Evolutionary conservation across 495 filamentous ascomycete genomes (phyloP), one percentile per base, ranked within the genome.

Genomic region (Amorphotheca resinae): DNA sequence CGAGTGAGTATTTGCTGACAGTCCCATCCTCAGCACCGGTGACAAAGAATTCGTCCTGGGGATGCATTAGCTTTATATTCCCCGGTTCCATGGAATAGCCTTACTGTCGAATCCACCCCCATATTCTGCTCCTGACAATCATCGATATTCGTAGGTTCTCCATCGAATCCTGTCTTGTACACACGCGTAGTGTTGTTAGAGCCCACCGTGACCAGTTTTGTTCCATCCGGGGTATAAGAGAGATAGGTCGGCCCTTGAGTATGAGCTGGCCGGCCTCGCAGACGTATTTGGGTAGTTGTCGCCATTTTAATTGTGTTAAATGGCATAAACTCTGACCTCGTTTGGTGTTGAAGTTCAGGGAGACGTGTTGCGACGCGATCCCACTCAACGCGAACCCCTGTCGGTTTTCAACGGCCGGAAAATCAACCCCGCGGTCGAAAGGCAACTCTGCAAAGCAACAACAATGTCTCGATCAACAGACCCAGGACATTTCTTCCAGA

Each of bases 21-120:
- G 82, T 87, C 46, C 91, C 93, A 68, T 96, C 87, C 60, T 98
- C 91, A 15, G 84, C 80, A 22, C 87, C 88, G 45, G 82, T 70
- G 26, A 95, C 71, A 63, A 95, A 93, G 56, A 79, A 82, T 46
- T 82, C 76, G 60, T 93, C 78, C 71, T 82, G 25, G n/a, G 44
- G 9, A 37, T 33, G 9, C 20, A 15, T 46, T 45, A 50, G 43
- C 30, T 40, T 31, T 23, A 32, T 17, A 7, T 9, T 9, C 14
- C 11, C 25, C 20, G 18, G 5, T 12, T 21, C 12, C 14, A 8
- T 7, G 39, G 30, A 12, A 17, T 23, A 28, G n/a, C 56, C 71
- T 33, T 63, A 83, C 80, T 28, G 76, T 73, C 16, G 86, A 79
- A 33, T 74, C 79, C 34, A 95, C 73, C 31, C 78, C 77, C 12